Percentiles rank a stretch among this genome's conserved stretches.
Conservation (phyloP, 768 basidiomycete genomes). For the Termitomyces heimii region DNA sequence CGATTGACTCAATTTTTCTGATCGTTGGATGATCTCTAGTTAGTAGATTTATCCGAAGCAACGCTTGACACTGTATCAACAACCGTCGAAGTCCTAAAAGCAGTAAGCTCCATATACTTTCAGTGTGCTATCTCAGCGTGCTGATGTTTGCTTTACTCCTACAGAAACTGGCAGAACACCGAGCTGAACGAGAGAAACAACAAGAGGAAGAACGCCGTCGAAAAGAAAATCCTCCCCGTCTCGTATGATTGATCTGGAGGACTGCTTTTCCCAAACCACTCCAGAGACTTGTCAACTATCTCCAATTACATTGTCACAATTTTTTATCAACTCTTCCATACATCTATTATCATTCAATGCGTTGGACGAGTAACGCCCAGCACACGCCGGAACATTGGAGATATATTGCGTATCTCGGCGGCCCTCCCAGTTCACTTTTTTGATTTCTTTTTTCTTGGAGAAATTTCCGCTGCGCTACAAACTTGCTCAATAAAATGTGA, state of each 20-base stretch:
- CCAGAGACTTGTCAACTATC: neutral
- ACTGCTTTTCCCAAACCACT: neutral
- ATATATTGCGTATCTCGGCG: too few relatives aligned
- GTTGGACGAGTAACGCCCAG: too few relatives aligned
- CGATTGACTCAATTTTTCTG: neutral
- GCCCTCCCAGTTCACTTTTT: too few relatives aligned
- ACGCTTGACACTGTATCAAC: slow-evolving; percentile 57
- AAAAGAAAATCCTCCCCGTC: slow-evolving; percentile 16
- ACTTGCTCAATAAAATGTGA: too few relatives aligned
- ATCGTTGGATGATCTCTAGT: slow-evolving; percentile 27
- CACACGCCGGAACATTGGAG: too few relatives aligned
- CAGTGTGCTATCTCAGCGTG: neutral
- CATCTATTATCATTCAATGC: neutral
- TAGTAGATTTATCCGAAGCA: slow-evolving; percentile 60
- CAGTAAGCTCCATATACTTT: slow-evolving; percentile 32
- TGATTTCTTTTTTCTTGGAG: too few relatives aligned
- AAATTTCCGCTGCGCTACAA: too few relatives aligned
- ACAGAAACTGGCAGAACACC: slow-evolving; percentile 46
- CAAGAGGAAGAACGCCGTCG: slow-evolving; percentile 20
- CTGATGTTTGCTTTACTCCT: slow-evolving; percentile 19
- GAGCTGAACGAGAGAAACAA: slow-evolving; percentile 43
- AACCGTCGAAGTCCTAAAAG: slow-evolving; percentile 54
- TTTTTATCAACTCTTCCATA: neutral
- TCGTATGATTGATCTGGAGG: neutral
- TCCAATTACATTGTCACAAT: neutral